Percentiles rank a stretch among this genome's conserved stretches.
Evolutionary conservation across 1,139 yeast genomes (phyloP).

Genomic region (Suhomyces terraborum): DNA sequence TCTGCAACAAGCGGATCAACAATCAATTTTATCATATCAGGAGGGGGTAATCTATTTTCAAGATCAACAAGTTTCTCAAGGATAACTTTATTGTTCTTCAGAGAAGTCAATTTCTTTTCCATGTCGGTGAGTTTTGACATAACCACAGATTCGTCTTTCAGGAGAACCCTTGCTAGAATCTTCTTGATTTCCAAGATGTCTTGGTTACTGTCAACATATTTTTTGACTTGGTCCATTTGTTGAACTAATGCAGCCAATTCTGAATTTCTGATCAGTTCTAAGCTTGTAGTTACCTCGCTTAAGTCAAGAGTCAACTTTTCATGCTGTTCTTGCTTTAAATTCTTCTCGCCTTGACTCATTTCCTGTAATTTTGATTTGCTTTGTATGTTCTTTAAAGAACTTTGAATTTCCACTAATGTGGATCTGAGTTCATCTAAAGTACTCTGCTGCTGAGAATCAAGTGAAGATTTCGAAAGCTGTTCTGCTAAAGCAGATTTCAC

Average conservation of each 20-base stretch:
- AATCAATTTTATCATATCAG: slow-evolving; percentile 24
- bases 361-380: too few species aligned
- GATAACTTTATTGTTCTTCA: slow-evolving; percentile 3
- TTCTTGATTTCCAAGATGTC: slow-evolving; percentile 8
- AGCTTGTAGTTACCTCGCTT: neutral
- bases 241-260: neutral
- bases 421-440: neutral
- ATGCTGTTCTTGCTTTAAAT: neutral
- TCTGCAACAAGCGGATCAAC: slow-evolving; percentile 31
- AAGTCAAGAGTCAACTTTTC: neutral
- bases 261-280: neutral
- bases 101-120: slow-evolving; percentile 15
- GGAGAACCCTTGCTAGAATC: slow-evolving; percentile 7
- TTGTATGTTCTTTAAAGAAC: neutral
- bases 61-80: slow-evolving; percentile 8
- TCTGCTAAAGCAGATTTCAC: neutral
- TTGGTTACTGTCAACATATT: slow-evolving; percentile 2
- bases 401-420: neutral
- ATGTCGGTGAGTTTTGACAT: slow-evolving; percentile 9
- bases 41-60: slow-evolving; percentile 15
- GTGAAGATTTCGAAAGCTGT: neutral
- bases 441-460: neutral
- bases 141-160: slow-evolving; percentile 7
- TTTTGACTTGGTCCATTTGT: slow-evolving; percentile 1
- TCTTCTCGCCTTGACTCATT: too few species aligned